phyloP scores from a whole-genome alignment of 2,329 filamentous ascomycete genomes.

The Aspergillus sp. region DNA sequence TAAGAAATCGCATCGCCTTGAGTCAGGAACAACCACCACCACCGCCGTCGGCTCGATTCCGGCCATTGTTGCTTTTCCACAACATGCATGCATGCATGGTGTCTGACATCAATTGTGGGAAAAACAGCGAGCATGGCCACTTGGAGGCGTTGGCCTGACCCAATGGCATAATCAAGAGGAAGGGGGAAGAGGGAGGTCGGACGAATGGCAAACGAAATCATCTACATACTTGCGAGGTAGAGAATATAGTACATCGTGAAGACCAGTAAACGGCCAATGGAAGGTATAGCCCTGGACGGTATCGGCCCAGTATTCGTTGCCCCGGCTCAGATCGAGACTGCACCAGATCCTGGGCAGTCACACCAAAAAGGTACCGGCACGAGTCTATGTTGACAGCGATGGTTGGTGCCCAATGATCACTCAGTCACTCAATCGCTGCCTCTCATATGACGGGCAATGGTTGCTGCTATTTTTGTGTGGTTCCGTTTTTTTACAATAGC shows the following conservation, averaged over 20 bases:
- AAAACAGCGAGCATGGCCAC: too few relatives aligned
- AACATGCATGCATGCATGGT: background rate
- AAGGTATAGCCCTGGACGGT: constrained; percentile 21
- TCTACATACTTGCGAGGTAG: constrained; percentile 71
- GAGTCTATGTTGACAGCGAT: constrained; percentile 18
- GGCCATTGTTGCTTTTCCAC: background rate
- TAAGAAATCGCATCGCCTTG: constrained; percentile 8
- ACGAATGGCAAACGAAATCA: constrained; percentile 25
- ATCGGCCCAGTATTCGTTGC: constrained; percentile 30
- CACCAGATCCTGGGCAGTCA: constrained; percentile 13
- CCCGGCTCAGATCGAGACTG: constrained; percentile 21
- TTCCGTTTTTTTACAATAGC: too few relatives aligned
- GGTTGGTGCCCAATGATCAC: constrained; percentile 30
- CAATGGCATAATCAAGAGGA: background rate
- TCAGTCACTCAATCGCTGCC: constrained; percentile 7
- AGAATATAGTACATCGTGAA: constrained; percentile 56
- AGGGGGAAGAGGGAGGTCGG: constrained; percentile 7
- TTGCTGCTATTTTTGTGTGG: too few relatives aligned
- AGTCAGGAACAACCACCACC: background rate
- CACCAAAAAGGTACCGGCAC: constrained; percentile 15
- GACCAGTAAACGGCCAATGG: constrained; percentile 22
- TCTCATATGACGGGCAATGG: constrained; percentile 16
- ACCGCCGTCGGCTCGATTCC: too few relatives aligned
- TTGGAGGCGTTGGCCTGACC: background rate
- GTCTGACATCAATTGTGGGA: background rate